phyloP scores from a whole-genome alignment of 2,329 filamentous ascomycete species.

The Dothistroma septosporum region DNA sequence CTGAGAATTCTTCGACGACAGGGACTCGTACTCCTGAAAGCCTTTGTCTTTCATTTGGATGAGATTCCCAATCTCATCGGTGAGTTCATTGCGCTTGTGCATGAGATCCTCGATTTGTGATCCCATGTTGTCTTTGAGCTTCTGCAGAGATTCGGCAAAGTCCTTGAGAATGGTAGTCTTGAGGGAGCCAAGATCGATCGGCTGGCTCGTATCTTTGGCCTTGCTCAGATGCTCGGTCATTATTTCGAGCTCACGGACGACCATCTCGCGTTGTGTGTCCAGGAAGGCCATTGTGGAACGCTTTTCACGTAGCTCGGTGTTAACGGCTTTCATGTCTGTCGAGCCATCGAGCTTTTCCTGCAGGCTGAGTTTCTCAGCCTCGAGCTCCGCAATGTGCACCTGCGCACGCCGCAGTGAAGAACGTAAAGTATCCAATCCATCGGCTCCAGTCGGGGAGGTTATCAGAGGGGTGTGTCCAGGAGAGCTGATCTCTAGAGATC shows the following conservation, averaged over 20 bases:
- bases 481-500: slow-evolving; percentile 38
- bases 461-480: slow-evolving; percentile 22
- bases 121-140: slow-evolving; percentile 74
- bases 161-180: slow-evolving; percentile 60
- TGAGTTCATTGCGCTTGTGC: slow-evolving; percentile 74
- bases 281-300: slow-evolving; percentile 91
- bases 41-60: slow-evolving; percentile 86
- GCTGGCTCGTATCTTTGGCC: slow-evolving; percentile 76
- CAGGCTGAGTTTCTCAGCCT: slow-evolving; percentile 64
- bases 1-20: slow-evolving; percentile 91
- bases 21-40: slow-evolving; percentile 89
- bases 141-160: slow-evolving; percentile 58
- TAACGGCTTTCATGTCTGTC: slow-evolving; percentile 67
- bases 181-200: slow-evolving; percentile 71
- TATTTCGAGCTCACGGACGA: slow-evolving; percentile 85
- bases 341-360: slow-evolving; percentile 54
- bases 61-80: slow-evolving; percentile 79
- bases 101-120: slow-evolving; percentile 81
- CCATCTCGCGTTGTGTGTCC: slow-evolving; percentile 91
- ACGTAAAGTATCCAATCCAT: slow-evolving; percentile 21
- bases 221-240: slow-evolving; percentile 82
- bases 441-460: slow-evolving; percentile 20
- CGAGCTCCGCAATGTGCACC: slow-evolving; percentile 68
- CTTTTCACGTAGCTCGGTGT: slow-evolving; percentile 86
- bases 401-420: slow-evolving; percentile 23